A percentile compares a stretch with the other conserved stretches of the same genome.
These are phyloP conservation scores for Pseudogymnoascus sp. DNA, from an alignment of 2,329 filamentous ascomycete genomes.

Conservation along the genomic window DNA sequence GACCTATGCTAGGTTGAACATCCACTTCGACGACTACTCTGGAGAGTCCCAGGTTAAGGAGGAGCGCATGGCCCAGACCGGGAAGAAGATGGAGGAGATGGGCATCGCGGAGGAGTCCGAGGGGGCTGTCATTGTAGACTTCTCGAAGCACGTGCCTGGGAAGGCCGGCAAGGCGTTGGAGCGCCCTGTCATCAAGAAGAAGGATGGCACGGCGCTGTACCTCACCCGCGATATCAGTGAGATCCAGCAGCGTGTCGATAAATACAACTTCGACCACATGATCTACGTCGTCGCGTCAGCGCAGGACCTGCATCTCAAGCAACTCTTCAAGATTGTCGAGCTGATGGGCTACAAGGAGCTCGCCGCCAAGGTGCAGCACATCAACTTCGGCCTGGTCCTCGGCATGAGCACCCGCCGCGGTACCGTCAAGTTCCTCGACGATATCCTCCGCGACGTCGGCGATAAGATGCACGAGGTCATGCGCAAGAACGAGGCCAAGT, in stretches of 20 bases:
- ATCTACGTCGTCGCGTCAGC: constrained; percentile 68
- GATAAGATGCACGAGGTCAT: constrained; percentile 99
- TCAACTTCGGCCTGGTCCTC: constrained; percentile 66
- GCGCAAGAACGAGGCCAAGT: constrained; percentile 84
- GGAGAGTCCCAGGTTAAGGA: constrained; percentile 67
- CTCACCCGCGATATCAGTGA: constrained; percentile 72
- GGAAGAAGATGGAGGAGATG: constrained; percentile 53
- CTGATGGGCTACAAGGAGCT: constrained; percentile 62
- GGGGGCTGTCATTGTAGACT: constrained; percentile 66
- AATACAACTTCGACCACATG: constrained; percentile 67
- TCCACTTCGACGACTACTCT: constrained; percentile 61
- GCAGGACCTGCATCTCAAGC: constrained; percentile 64
- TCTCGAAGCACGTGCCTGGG: constrained; percentile 56
- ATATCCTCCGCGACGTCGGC: constrained; percentile 68
- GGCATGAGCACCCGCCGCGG: constrained; percentile 65
- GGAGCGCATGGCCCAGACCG: constrained; percentile 56
- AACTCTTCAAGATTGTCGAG: constrained; percentile 69
- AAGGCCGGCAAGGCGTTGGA: constrained; percentile 62
- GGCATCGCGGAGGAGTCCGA: constrained; percentile 59
- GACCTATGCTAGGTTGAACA: constrained; percentile 62
- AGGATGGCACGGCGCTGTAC: constrained; percentile 67
- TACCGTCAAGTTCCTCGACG: constrained; percentile 64
- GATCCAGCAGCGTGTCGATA: constrained; percentile 54
- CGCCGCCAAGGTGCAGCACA: constrained; percentile 58
- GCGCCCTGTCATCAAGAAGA: constrained; percentile 62